Percentiles rank a stretch among this genome's conserved stretches.
These are phyloP conservation scores for Raphanus raphanistrum DNA, from an alignment of 345 rosid genomes.

Conservation along the genomic window DNA sequence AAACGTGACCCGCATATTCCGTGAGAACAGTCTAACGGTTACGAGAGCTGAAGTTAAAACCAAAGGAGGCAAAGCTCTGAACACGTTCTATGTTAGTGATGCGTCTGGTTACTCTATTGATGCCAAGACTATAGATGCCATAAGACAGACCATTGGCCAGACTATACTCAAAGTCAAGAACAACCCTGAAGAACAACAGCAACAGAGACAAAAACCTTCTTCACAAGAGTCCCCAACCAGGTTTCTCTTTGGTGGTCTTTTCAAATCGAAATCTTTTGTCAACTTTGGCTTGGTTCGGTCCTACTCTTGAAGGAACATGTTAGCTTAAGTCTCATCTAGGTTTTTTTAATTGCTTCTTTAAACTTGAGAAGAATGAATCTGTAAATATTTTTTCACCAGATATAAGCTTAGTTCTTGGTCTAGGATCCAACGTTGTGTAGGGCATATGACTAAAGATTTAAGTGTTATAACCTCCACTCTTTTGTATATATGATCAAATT, in stretches of 20 bases:
- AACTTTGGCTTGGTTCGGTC: conserved; percentile 87
- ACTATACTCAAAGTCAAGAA: conserved; percentile 87
- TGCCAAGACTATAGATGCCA: conserved; percentile 68
- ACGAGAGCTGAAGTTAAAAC: conserved; percentile 90
- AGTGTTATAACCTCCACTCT: neutral
- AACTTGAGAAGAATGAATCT: conserved; percentile 24
- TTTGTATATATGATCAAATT: conserved; percentile 26
- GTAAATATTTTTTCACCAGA: conserved; percentile 31
- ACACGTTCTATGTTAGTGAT: conserved; percentile 85
- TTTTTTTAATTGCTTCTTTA: conserved; percentile 11
- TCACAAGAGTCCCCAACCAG: conserved; percentile 72
- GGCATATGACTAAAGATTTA: neutral
- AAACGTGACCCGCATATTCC: conserved; percentile 83
- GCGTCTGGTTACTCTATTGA: conserved; percentile 75
- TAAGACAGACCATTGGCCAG: conserved; percentile 72
- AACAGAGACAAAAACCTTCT: conserved; percentile 49
- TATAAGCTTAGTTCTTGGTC: conserved; percentile 34
- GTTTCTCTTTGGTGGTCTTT: conserved; percentile 82
- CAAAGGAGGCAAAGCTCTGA: conserved; percentile 75
- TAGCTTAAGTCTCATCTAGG: conserved; percentile 9
- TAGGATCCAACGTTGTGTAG: conserved; percentile 9
- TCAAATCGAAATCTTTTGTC: conserved; percentile 86
- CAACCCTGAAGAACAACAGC: conserved; percentile 42
- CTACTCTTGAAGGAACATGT: conserved; percentile 50
- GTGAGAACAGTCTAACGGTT: conserved; percentile 83